These are phyloP conservation scores for Picea glauca DNA, from an alignment of 75 land plant genomes.

Conservation along the genomic window DNA sequence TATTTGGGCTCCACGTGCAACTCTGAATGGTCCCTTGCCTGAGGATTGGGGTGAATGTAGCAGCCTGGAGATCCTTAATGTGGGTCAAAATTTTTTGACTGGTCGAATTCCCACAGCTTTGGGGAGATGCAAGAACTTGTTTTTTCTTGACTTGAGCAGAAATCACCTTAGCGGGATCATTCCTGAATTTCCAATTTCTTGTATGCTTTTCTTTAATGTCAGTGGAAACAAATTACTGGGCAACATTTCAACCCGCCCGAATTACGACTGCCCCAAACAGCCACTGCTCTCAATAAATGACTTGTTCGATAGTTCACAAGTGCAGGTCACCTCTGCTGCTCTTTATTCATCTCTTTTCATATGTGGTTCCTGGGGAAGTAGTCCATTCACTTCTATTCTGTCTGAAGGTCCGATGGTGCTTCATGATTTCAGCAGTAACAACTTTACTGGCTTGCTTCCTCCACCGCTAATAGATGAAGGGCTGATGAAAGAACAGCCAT, in stretches of 20 bases:
- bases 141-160: conserved; percentile 60
- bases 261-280: conserved; percentile 14
- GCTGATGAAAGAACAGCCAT: conserved; percentile 13
- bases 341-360: conserved; percentile 32
- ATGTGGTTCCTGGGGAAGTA: conserved; percentile 3
- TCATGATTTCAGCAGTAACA: conserved; percentile 76
- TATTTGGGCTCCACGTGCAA: conserved; percentile 76
- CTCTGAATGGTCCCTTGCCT: conserved; percentile 51
- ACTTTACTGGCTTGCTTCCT: conserved; percentile 57
- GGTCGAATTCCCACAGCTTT: conserved; percentile 46
- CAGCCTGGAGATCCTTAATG: conserved; percentile 51
- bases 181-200: conserved; percentile 43
- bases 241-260: conserved; percentile 18
- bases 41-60: conserved; percentile 43
- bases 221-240: conserved; percentile 61
- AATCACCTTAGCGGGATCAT: conserved; percentile 51
- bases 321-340: conserved; percentile 8
- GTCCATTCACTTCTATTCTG: conserved; percentile 8
- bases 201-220: conserved; percentile 64
- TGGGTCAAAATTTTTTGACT: conserved; percentile 51
- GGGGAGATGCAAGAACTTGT: conserved; percentile 50
- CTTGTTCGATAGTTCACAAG: not conserved
- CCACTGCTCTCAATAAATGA: not conserved
- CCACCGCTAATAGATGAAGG: conserved; percentile 37
- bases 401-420: conserved; percentile 21